Conservation (phyloP, 768 basidiomycete species). For the Tylopilus intermedius region DNA sequence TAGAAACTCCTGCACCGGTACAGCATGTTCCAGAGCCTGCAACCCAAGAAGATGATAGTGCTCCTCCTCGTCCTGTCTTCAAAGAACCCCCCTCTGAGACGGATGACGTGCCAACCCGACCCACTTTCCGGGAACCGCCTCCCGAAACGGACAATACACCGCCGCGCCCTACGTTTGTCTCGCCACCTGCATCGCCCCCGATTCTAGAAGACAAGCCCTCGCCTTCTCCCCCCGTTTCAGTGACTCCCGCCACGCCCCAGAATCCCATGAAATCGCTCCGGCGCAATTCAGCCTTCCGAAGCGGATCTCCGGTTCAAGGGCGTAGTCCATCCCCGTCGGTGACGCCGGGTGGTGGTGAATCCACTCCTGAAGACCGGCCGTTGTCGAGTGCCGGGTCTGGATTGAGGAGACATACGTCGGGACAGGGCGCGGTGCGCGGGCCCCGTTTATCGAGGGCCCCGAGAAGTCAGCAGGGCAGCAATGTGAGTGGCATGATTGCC, state of each 20-base stretch:
- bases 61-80: constrained; percentile 43
- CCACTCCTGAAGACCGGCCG: constrained; percentile 29
- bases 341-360: constrained; percentile 21
- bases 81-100: constrained; percentile 54
- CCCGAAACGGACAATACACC: constrained; percentile 47
- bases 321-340: constrained; percentile 43
- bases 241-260: constrained; percentile 47
- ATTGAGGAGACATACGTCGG: constrained; percentile 47
- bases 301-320: constrained; percentile 31
- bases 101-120: constrained; percentile 33
- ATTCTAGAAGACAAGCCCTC: constrained; percentile 18
- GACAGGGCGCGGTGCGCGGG: constrained; percentile 40
- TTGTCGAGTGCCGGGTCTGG: constrained; percentile 31
- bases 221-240: constrained; percentile 32
- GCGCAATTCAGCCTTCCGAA: constrained; percentile 33
- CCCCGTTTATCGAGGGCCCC: constrained; percentile 48
- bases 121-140: constrained; percentile 59
- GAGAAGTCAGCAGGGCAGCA: constrained; percentile 37
- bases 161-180: constrained; percentile 19
- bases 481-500: constrained; percentile 52
- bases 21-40: constrained; percentile 1
- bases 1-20: constrained; percentile 5
- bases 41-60: constrained; percentile 12
- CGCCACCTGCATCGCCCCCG: constrained; percentile 24
- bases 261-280: constrained; percentile 44